These are phyloP conservation scores for Leccinum boreale DNA, from an alignment of 768 basidiomycete genomes.

Conservation along the genomic window DNA sequence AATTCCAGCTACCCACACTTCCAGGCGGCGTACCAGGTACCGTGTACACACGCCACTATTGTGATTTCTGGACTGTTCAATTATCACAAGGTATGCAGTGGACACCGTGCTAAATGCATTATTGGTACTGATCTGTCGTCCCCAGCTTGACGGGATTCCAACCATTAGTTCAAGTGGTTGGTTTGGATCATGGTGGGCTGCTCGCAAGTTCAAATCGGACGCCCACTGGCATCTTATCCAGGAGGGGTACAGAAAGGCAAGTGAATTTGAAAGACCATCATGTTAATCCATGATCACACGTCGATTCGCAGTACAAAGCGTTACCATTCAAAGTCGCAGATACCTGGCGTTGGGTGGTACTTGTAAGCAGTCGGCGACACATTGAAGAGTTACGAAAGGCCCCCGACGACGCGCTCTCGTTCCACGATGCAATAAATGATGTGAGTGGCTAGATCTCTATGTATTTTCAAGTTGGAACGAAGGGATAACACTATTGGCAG, in stretches of 20 bases:
- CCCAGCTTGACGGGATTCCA: constrained; percentile 30
- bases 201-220: too few relatives aligned
- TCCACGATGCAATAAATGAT: constrained; percentile 23
- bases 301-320: not conserved
- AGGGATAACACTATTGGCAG: constrained; percentile 20
- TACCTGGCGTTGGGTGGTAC: too few relatives aligned
- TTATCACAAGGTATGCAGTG: too few relatives aligned
- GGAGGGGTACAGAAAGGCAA: constrained; percentile 14
- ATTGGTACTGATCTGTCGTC: not conserved
- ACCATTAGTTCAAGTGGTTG: constrained; percentile 10
- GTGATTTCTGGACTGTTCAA: constrained; percentile 1
- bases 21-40: not conserved
- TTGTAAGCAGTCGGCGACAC: not conserved
- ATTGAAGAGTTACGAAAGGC: constrained; percentile 31
- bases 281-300: not conserved
- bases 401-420: constrained; percentile 39
- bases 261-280: not conserved
- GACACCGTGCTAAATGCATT: not conserved
- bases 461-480: not conserved
- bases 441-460: too few relatives aligned
- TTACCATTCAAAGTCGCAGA: not conserved
- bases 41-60: constrained; percentile 3
- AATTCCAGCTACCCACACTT: not conserved
- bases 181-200: too few relatives aligned
- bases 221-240: constrained; percentile 23